Evolutionary conservation across 306 rosid genomes (phyloP), one percentile per base, ranked within the genome.

Genomic region (Quercus engelmannii): DNA sequence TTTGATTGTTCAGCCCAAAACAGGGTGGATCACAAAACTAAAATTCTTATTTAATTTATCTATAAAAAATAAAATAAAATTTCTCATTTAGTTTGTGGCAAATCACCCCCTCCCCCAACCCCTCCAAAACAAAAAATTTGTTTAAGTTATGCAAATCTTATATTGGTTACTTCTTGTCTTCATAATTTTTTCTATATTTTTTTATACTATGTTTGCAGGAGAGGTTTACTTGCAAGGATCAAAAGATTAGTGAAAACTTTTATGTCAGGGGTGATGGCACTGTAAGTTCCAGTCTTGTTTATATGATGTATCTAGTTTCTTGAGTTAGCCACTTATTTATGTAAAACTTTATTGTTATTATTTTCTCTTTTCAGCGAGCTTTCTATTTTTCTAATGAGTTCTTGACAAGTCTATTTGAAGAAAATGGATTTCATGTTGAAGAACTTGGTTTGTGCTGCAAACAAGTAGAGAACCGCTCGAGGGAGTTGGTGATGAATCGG

Each of bases 261-360:
- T 92, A 90, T 75, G 99, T 91, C 78, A 88, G 98, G 81, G 98
- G 97, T 65, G 99, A 93, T 55, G 98, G 99, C 83, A 95, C 98
- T 76, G 99, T 92, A 87, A 88, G 99, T 85, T 72, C 77, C 77
- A 21, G 77, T 55, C 70, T 51, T 73, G 43, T 64, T 75, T 58
- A 52, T 74, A 74, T 58, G 65, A 58, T 35, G 49, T 71, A 15
- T 52, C 55, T 62, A 55, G 55, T 78, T 74, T 35, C 57, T 20
- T 55, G 59, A 57, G 30, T 63, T 52, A 71, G 56, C 75, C 59
- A 63, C 9, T 73, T 78, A 78, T 76, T 78, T 77, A 84, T 58
- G 75, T 62, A 15, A 59, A 72, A 28, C 64, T 72, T 30, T 25
- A 33, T 65, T 74, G 17, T 49, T 49, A 49, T 49, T 49, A 12